These are phyloP conservation scores for Lachnellula suecica DNA, from an alignment of 2,329 filamentous ascomycete genomes.

Conservation along the genomic window DNA sequence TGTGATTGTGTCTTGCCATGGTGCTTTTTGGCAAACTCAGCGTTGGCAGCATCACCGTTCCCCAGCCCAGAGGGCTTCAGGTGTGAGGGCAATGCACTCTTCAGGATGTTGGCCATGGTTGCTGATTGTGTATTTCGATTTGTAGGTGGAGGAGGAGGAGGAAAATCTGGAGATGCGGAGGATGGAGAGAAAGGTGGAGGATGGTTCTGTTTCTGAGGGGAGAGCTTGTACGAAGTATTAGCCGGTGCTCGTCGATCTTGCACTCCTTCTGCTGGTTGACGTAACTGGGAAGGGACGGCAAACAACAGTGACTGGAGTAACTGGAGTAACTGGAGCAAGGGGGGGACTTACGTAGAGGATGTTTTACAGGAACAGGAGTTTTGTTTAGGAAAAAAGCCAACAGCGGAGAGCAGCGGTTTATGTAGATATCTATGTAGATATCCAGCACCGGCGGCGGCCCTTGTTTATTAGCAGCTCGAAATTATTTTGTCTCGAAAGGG, in stretches of 20 bases:
- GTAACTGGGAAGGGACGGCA: conserved; percentile 6
- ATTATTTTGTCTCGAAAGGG: conserved; percentile 17
- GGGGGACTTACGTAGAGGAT: neutral
- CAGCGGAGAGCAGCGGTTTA: neutral
- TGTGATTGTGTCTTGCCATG: conserved; percentile 85
- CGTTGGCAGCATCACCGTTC: conserved; percentile 36
- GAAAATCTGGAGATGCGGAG: neutral
- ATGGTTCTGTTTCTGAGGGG: neutral
- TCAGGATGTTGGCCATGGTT: conserved; percentile 67
- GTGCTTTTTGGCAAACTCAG: conserved; percentile 61
- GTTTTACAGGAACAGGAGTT: neutral
- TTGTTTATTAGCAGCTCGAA: conserved; percentile 12
- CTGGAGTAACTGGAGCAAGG: neutral
- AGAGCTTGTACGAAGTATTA: conserved; percentile 6
- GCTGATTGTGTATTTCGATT: neutral
- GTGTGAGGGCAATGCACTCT: conserved; percentile 79
- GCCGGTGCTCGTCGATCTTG: conserved; percentile 5
- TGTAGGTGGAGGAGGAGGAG: neutral
- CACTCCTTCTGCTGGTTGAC: conserved; percentile 7
- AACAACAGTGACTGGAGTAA: neutral
- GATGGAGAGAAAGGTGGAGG: neutral
- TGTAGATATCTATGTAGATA: conserved; percentile 14
- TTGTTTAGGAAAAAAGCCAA: neutral
- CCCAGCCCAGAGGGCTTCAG: conserved; percentile 54
- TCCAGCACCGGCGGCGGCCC: too few relatives aligned